A percentile compares a stretch with the other conserved stretches of the same genome.
phyloP scores from a whole-genome alignment of 1,284 basidiomycete genomes.

The Lignosus rhinocerotis region DNA sequence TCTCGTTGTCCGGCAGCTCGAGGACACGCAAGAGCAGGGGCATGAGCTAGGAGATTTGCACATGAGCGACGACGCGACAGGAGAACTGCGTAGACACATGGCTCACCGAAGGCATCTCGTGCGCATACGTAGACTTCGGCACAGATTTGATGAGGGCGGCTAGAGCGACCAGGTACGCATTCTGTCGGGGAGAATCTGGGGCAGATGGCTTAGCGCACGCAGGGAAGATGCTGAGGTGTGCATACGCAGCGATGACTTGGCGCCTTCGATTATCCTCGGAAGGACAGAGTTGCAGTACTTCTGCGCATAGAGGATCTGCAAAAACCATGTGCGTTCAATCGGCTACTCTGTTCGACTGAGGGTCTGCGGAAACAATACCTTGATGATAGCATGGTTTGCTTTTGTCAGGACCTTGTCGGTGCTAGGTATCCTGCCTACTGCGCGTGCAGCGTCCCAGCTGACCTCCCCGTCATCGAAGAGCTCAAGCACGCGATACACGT shows the following conservation, averaged over 20 bases:
- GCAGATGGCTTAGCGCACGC: neutral
- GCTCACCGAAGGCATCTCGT: conserved; percentile 68
- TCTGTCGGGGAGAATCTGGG: conserved; percentile 51
- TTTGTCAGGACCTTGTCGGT: conserved; percentile 70
- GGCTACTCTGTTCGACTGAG: neutral
- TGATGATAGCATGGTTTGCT: conserved; percentile 73
- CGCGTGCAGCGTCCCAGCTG: conserved; percentile 70
- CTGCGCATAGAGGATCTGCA: conserved; percentile 82
- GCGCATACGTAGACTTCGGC: conserved; percentile 72
- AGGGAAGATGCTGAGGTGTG: neutral
- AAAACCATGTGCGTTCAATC: neutral
- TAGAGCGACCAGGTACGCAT: conserved; percentile 83
- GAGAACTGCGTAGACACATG: neutral
- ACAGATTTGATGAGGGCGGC: conserved; percentile 81
- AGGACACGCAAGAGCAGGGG: conserved; percentile 88
- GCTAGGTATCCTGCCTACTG: conserved; percentile 66
- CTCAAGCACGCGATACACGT: conserved; percentile 67
- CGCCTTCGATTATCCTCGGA: conserved; percentile 72
- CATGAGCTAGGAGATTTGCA: conserved; percentile 61
- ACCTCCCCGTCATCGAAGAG: conserved; percentile 64
- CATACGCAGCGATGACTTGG: conserved; percentile 47
- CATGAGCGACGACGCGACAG: neutral
- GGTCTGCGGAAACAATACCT: conserved; percentile 47
- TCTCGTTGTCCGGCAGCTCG: conserved; percentile 69
- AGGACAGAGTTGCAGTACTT: conserved; percentile 78